Percentiles rank a stretch among this genome's conserved stretches.
Conservation (phyloP, 1,139 yeast species). For the Blastobotrys arbuscula region DNA sequence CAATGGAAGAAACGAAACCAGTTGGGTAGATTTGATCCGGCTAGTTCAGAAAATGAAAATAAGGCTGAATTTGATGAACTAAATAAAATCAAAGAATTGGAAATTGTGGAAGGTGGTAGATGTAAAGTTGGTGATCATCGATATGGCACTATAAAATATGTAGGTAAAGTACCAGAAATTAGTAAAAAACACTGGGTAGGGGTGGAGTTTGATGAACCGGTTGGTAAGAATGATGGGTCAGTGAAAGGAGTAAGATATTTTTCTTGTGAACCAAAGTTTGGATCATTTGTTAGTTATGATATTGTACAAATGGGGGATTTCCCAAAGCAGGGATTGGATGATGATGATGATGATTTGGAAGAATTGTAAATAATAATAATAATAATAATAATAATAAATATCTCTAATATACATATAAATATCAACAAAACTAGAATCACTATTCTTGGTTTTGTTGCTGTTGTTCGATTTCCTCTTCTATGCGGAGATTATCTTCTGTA, state of each 20-base stretch:
- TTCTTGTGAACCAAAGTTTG: constrained; percentile 46
- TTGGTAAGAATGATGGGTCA: constrained; percentile 78
- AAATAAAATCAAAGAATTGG: constrained; percentile 3
- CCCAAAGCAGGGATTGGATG: constrained; percentile 24
- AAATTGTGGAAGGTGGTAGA: constrained; percentile 32
- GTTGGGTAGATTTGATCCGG: constrained; percentile 69
- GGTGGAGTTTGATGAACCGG: constrained; percentile 54
- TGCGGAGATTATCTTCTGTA: constrained; percentile 24
- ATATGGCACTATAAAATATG: constrained; percentile 59
- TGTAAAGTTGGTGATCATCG: constrained; percentile 47
- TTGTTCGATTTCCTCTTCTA: background rate
- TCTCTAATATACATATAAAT: background rate
- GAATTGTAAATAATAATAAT: constrained; percentile 11
- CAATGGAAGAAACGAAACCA: constrained; percentile 66
- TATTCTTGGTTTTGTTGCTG: background rate
- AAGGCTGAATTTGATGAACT: constrained; percentile 19
- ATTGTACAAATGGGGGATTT: constrained; percentile 36
- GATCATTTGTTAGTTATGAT: constrained; percentile 41
- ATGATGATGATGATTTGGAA: constrained; percentile 22
- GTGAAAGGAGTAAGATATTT: constrained; percentile 64
- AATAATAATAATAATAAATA: background rate
- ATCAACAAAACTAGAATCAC: background rate
- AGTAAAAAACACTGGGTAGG: constrained; percentile 63
- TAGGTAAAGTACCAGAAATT: constrained; percentile 62
- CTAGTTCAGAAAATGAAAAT: constrained; percentile 32